phyloP scores from a whole-genome alignment of 1,284 basidiomycete genomes.

The Apiotrichum sp. region DNA sequence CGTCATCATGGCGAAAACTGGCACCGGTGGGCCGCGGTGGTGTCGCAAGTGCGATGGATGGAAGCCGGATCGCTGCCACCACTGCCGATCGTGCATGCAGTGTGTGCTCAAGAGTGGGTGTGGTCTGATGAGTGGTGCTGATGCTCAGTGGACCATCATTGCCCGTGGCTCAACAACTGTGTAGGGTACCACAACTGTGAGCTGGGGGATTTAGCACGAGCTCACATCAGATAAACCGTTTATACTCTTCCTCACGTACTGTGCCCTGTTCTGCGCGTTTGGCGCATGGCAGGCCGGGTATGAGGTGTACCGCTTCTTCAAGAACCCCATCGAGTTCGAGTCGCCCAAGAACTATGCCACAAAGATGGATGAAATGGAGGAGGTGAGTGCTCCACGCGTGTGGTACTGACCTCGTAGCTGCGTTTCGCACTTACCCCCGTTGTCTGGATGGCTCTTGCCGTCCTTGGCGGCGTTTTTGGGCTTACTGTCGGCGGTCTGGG shows the following conservation, averaged over 20 bases:
- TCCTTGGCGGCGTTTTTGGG: slow-evolving; percentile 59
- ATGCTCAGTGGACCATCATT: slow-evolving; percentile 66
- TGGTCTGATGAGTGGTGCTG: not conserved
- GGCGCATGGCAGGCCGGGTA: slow-evolving; percentile 55
- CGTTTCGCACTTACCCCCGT: slow-evolving; percentile 54
- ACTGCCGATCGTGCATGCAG: slow-evolving; percentile 67
- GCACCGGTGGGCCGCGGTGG: slow-evolving; percentile 35
- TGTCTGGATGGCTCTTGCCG: slow-evolving; percentile 61
- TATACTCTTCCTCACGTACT: slow-evolving; percentile 67
- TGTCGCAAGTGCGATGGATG: slow-evolving; percentile 43
- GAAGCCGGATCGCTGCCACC: slow-evolving; percentile 78
- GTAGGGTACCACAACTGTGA: slow-evolving; percentile 70
- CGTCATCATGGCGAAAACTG: slow-evolving; percentile 32
- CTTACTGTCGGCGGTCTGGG: slow-evolving; percentile 70
- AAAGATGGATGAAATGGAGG: slow-evolving; percentile 4
- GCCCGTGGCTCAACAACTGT: slow-evolving; percentile 78
- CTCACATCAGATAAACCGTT: slow-evolving; percentile 60
- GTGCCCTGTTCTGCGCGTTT: slow-evolving; percentile 62
- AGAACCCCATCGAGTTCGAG: slow-evolving; percentile 40
- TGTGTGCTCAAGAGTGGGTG: slow-evolving; percentile 81
- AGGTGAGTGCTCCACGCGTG: slow-evolving; percentile 3
- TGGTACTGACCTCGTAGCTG: slow-evolving; percentile 46
- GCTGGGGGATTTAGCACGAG: not conserved
- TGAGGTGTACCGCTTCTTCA: slow-evolving; percentile 63
- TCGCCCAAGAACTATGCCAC: not conserved